Percentiles rank a stretch among this genome's conserved stretches.
phyloP scores from a whole-genome alignment of 1,284 basidiomycete species.

The Cutaneotrichosporon curvatum region DNA sequence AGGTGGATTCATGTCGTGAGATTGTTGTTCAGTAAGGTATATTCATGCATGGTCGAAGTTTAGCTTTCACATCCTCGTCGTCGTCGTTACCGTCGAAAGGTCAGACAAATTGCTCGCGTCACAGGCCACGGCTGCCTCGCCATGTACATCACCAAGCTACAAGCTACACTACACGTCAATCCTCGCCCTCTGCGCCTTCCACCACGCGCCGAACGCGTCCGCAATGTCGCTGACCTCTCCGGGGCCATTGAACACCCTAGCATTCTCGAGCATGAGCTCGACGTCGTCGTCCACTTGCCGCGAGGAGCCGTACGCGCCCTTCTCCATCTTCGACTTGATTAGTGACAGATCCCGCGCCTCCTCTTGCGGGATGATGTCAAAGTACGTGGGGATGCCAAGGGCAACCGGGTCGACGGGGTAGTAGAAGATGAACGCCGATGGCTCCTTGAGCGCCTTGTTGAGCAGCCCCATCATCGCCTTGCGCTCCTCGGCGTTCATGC shows the following conservation, averaged over 20 bases:
- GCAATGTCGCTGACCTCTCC: slow-evolving; percentile 32
- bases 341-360: slow-evolving; percentile 80
- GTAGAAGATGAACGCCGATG: slow-evolving; percentile 68
- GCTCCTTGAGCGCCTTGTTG: slow-evolving; percentile 64
- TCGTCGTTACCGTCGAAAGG: too few relatives aligned
- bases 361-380: slow-evolving; percentile 46
- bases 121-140: too few relatives aligned
- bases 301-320: slow-evolving; percentile 24
- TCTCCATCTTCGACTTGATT: slow-evolving; percentile 73
- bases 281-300: slow-evolving; percentile 42
- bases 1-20: too few relatives aligned
- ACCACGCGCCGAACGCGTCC: slow-evolving; percentile 35
- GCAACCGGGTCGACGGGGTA: slow-evolving; percentile 54
- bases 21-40: too few relatives aligned
- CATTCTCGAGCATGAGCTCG: slow-evolving; percentile 43
- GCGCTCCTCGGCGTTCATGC: slow-evolving; percentile 72
- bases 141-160: too few relatives aligned
- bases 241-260: slow-evolving; percentile 39
- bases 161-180: slow-evolving; percentile 22
- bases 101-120: too few relatives aligned
- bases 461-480: slow-evolving; percentile 67
- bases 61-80: too few relatives aligned
- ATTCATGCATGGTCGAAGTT: too few relatives aligned
- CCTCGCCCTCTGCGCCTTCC: slow-evolving; percentile 31
- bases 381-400: slow-evolving; percentile 38